Base-by-base conservation (phyloP, 2,329 filamentous ascomycete species). In the Xylaria sp. region DNA sequence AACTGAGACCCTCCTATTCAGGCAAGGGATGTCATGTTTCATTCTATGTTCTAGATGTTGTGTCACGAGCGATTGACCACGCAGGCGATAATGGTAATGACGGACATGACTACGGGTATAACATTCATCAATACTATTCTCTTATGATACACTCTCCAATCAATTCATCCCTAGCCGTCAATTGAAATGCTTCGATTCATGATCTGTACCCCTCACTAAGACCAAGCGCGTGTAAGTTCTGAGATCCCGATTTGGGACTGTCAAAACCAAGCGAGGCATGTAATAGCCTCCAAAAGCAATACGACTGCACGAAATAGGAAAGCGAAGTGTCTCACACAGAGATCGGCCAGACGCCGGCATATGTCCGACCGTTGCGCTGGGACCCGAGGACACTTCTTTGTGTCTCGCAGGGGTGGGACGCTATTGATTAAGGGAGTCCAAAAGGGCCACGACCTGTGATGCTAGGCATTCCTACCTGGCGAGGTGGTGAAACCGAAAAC, bases 21-120 rank as follows among this genome's bases (percentile, higher is more conserved):
- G 13, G 32, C 48, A 51, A 69, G 67, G 58, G 67, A 66, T 52
- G 15, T n/a, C 13, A 25, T 66, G 63, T 69, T 50, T 60, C 55
- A 67, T 20, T 28, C 10, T 7, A 8, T 66, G 41, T 51, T 44
- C 41, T 54, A 52, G 12, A 50, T 52, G n/a, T 15, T 9, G 62
- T 62, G 57, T n/a, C 25, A 41, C 25, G 20, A 8, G 12, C 46
- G 57, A 23, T 23, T 9, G n/a, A 48, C 15, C 20, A 20, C 10
- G 39, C 25, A 20, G 28, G n/a, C 18, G 9, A n/a, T 13, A 56
- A 41, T 41, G 20, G 12, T 37, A 37, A 37, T 8, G 34, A 37
- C 10, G 34, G 2, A 37, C 32, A 37, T 37, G 12, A 13, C 13
- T 41, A 41, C 15, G 13, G 39, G 13, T 41, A 55, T 55, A 34